Evolutionary conservation across 78 protist genomes (phyloP).

Genomic region (Chrysochromulina tobinii): DNA sequence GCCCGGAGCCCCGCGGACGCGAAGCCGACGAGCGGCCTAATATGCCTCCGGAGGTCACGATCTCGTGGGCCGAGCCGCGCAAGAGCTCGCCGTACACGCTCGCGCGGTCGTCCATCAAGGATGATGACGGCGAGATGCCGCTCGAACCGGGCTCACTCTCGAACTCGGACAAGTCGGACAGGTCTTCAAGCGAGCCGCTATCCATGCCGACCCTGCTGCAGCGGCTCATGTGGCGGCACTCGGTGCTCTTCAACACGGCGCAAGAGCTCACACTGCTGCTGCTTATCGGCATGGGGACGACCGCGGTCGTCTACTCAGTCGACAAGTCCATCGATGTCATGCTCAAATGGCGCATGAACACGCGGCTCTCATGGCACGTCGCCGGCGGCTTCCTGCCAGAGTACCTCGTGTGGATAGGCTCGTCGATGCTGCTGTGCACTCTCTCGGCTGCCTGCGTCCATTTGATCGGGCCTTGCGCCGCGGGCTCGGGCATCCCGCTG

Average conservation of each 20-base stretch:
- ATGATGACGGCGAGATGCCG: no score
- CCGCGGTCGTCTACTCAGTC: background rate
- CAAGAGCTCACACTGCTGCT: background rate
- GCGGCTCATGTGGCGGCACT: background rate
- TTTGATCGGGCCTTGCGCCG: slow-evolving; percentile 25
- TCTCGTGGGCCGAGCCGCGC: no score
- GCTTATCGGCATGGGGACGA: background rate
- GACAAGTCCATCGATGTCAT: background rate
- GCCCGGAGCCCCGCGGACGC: no score
- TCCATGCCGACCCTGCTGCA: background rate
- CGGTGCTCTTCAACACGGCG: background rate
- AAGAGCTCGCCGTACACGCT: no score
- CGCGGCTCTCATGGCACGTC: background rate
- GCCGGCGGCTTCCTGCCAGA: background rate
- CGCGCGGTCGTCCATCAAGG: no score
- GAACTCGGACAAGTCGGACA: no score
- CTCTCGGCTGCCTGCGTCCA: slow-evolving; percentile 10
- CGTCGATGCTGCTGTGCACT: background rate
- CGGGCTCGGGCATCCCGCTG: slow-evolving; percentile 74
- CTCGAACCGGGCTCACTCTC: no score
- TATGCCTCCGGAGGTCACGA: no score
- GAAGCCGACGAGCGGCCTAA: no score
- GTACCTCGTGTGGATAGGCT: slow-evolving; percentile 7
- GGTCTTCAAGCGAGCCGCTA: no score
- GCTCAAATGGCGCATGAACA: background rate